Base-by-base conservation (phyloP, 768 basidiomycete species). In the Galerina marginata region DNA sequence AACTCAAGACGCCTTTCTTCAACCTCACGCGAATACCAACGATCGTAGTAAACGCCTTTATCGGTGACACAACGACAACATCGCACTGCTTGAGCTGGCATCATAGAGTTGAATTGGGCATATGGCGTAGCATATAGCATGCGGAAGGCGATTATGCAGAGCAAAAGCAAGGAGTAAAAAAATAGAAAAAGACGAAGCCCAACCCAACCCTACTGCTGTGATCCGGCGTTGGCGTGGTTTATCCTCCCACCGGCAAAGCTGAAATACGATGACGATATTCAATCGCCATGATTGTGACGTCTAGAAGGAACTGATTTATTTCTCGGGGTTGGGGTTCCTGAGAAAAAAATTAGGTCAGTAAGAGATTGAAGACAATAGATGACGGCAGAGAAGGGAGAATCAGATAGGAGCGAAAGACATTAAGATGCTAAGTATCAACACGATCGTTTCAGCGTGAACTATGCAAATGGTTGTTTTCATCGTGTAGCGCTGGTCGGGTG, bases 401-500 rank as follows among this genome's bases (percentile, higher is more conserved):
- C 95, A 96, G 93, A 96, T 96, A 96, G 94, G 93, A 96, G 95
- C 94, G 95, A 96, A 96, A 96, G 95, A 97, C 93, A 75, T 86
- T 65, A 69, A 86, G 90, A 92, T 93, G 88, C 67, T 86, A 78
- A 77, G 83, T 89, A 79, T 95, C 91, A 88, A 92, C 93, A 95
- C 40, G 71, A 75, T 77, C 20, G 77, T 76, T 92, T 96, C 93
- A 89, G 94, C 88, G 92, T 96, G 93, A 95, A 96, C 95, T 95
- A 95, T 95, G 94, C 90, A 81, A 80, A 75, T 77, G 79, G 69
- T 66, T 64, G 65, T 77, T 83, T 82, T 90, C 89, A 89, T 89
- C 87, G 73, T 33, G 66, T 50, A 16, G 44, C 29, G 7, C 29
- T 33, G 29, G 29, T 7, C 4, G 25, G 36, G 49, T 14, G 29